Conservation (phyloP, 768 basidiomycete genomes). For the Nidularia pulvinata region DNA sequence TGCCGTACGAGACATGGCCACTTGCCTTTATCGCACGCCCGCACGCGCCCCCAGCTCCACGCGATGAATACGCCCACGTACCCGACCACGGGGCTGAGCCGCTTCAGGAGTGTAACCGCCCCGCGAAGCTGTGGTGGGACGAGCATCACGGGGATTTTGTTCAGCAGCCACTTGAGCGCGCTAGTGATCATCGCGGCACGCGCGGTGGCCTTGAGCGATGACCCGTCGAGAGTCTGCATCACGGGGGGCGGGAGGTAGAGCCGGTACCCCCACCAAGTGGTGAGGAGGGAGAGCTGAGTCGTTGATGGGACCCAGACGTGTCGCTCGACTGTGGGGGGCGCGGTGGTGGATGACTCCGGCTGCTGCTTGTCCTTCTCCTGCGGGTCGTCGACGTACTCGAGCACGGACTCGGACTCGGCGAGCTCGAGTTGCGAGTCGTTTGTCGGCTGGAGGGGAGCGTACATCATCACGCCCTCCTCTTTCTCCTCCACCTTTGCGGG, state of each 20-base stretch:
- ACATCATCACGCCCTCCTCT: conserved; percentile 73
- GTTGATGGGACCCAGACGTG: conserved; percentile 72
- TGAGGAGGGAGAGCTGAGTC: conserved; percentile 71
- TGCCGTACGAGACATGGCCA: neutral
- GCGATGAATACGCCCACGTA: conserved; percentile 79
- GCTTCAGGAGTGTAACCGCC: conserved; percentile 57
- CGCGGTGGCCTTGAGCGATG: conserved; percentile 66
- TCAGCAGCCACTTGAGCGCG: conserved; percentile 71
- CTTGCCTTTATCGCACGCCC: conserved; percentile 66
- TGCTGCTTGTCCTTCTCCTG: conserved; percentile 3
- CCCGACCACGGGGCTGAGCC: conserved; percentile 62
- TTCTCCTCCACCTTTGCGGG: conserved; percentile 32
- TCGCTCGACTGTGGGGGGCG: conserved; percentile 21
- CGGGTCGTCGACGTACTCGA: conserved; percentile 39
- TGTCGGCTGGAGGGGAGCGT: conserved; percentile 65
- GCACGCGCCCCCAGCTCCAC: conserved; percentile 76
- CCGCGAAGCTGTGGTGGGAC: conserved; percentile 63
- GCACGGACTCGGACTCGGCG: conserved; percentile 60
- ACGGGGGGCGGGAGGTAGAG: conserved; percentile 80
- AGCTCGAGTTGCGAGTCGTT: conserved; percentile 66
- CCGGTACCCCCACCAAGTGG: conserved; percentile 82
- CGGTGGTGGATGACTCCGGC: conserved; percentile 11
- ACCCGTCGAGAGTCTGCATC: conserved; percentile 60
- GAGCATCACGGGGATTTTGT: conserved; percentile 56
- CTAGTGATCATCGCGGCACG: conserved; percentile 76